Conservation (phyloP, 2,329 filamentous ascomycete species). For the Microcyclospora pomicola region DNA sequence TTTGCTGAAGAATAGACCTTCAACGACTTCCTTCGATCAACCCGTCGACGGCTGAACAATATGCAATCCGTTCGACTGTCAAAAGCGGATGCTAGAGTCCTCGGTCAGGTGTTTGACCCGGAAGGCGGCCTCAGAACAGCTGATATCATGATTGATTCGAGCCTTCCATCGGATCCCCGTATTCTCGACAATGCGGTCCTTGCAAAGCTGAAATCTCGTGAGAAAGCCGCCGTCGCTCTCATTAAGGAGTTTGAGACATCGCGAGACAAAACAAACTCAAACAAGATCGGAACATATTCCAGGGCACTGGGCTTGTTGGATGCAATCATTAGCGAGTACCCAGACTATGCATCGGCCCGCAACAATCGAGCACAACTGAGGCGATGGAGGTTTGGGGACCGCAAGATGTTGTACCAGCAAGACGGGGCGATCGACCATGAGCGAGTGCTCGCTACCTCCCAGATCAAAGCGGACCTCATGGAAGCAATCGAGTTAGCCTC, state of each 20-base stretch:
- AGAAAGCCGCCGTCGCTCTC: constrained; percentile 15
- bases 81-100: constrained; percentile 31
- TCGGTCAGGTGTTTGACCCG: constrained; percentile 26
- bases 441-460: constrained; percentile 3
- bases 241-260: constrained; percentile 13
- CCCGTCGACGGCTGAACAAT: not conserved
- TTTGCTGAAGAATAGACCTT: not conserved
- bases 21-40: not conserved
- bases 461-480: constrained; percentile 22
- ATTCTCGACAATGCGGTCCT: constrained; percentile 9
- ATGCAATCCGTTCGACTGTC: constrained; percentile 6
- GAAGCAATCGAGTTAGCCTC: constrained; percentile 45
- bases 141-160: constrained; percentile 13
- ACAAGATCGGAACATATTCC: constrained; percentile 11
- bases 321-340: constrained; percentile 42
- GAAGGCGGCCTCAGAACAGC: constrained; percentile 13
- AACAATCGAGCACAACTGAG: constrained; percentile 59
- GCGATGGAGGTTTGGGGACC: constrained; percentile 38
- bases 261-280: constrained; percentile 1
- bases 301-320: constrained; percentile 31
- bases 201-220: constrained; percentile 8
- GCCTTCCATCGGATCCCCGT: constrained; percentile 13
- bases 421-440: constrained; percentile 1
- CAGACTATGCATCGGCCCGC: constrained; percentile 56
- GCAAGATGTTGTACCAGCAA: constrained; percentile 13